Percentiles rank a stretch among this genome's conserved stretches.
phyloP scores from a whole-genome alignment of 1,139 yeast genomes.

The Debaryomycetaceae sp. region DNA sequence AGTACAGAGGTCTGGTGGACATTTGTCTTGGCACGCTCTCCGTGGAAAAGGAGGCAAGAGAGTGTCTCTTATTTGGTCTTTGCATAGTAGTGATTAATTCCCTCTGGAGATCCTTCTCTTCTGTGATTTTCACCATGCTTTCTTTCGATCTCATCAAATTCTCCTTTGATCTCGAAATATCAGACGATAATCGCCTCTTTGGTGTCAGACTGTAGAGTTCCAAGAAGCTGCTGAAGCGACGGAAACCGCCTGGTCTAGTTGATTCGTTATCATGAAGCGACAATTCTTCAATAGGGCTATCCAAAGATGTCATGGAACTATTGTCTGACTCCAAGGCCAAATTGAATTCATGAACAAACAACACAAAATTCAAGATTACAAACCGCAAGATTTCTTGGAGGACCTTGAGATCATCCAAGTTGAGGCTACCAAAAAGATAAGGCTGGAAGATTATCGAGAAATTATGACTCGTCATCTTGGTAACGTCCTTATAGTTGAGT shows the following conservation, averaged over 20 bases:
- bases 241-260: background rate
- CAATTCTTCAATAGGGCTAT: background rate
- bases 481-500: conserved; percentile 2
- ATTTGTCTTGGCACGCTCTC: background rate
- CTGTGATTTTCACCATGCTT: background rate
- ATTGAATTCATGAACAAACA: conserved; percentile 1
- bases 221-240: conserved; percentile 7
- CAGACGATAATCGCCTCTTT: conserved; percentile 1
- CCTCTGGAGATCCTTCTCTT: background rate
- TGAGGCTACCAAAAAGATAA: conserved; percentile 4
- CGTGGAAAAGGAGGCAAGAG: background rate
- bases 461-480: conserved; percentile 8
- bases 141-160: conserved; percentile 2
- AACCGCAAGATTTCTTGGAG: conserved; percentile 5
- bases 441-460: conserved; percentile 8
- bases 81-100: background rate
- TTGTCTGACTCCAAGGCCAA: background rate
- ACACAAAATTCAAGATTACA: conserved; percentile 3
- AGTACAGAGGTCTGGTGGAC: background rate
- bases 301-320: background rate
- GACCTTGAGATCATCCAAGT: conserved; percentile 2
- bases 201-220: conserved; percentile 4
- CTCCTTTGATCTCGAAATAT: conserved; percentile 2
- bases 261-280: conserved; percentile 1
- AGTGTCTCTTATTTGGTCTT: background rate